phyloP scores from a whole-genome alignment of 1,139 yeast species.

The Candida glucosophila region DNA sequence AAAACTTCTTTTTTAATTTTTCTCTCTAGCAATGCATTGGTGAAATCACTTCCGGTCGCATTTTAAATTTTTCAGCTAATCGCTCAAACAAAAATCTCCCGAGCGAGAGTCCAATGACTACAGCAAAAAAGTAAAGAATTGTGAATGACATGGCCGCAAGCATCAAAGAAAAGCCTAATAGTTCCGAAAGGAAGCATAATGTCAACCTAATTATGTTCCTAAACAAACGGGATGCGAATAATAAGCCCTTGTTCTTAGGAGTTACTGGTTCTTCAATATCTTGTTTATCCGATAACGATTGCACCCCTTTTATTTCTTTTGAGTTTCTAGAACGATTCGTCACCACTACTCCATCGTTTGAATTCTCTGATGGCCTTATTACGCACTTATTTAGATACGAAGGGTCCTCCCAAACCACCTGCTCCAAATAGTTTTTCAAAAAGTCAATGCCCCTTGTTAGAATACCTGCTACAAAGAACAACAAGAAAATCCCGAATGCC shows the following conservation, averaged over 20 bases:
- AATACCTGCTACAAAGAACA: slow-evolving; percentile 50
- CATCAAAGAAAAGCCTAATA: slow-evolving; percentile 66
- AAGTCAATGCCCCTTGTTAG: slow-evolving; percentile 52
- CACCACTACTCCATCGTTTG: not conserved
- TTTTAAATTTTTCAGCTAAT: slow-evolving; percentile 17
- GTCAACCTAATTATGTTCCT: slow-evolving; percentile 49
- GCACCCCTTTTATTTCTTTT: too few relatives aligned
- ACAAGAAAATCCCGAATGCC: slow-evolving; percentile 65
- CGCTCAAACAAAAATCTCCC: slow-evolving; percentile 65
- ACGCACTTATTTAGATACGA: slow-evolving; percentile 10
- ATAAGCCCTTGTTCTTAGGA: slow-evolving; percentile 4
- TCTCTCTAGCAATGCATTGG: slow-evolving; percentile 7
- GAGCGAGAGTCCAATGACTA: slow-evolving; percentile 56
- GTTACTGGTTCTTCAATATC: not conserved
- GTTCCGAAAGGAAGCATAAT: slow-evolving; percentile 51
- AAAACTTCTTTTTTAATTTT: too few relatives aligned
- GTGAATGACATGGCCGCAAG: slow-evolving; percentile 70
- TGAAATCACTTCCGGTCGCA: slow-evolving; percentile 9
- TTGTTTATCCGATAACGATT: too few relatives aligned
- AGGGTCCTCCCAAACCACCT: slow-evolving; percentile 47
- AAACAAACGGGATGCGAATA: slow-evolving; percentile 21
- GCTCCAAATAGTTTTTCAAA: slow-evolving; percentile 54
- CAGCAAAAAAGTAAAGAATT: slow-evolving; percentile 61
- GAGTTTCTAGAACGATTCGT: not conserved
- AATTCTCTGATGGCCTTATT: slow-evolving; percentile 4